Percentiles rank a stretch among this genome's conserved stretches.
phyloP scores from a whole-genome alignment of 2,329 filamentous ascomycete species.

The Colletotrichum acutatum region DNA sequence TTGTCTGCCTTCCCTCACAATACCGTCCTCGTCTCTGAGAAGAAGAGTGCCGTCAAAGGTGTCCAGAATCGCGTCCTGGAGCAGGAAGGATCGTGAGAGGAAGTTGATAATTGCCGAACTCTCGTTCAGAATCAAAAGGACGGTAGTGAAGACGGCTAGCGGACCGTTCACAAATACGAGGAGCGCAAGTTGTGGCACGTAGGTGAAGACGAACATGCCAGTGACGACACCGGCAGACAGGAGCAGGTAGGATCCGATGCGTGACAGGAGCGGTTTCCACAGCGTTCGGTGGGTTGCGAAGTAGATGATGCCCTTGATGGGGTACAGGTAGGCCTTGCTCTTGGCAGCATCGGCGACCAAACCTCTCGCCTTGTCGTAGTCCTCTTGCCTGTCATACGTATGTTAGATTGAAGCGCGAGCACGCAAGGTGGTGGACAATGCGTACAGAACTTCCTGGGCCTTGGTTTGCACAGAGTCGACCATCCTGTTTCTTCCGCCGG shows the following conservation, averaged over 20 bases:
- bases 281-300: slow-evolving; percentile 65
- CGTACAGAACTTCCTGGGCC: slow-evolving; percentile 62
- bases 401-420: slow-evolving; percentile 18
- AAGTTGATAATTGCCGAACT: slow-evolving; percentile 68
- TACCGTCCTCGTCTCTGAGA: slow-evolving; percentile 58
- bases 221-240: slow-evolving; percentile 79
- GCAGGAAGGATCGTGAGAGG: slow-evolving; percentile 75
- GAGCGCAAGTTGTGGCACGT: slow-evolving; percentile 84
- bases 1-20: slow-evolving; percentile 81
- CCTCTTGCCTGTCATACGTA: slow-evolving; percentile 65
- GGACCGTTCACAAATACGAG: slow-evolving; percentile 88
- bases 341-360: slow-evolving; percentile 76
- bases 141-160: slow-evolving; percentile 77
- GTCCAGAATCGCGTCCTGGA: slow-evolving; percentile 86
- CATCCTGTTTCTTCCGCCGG: slow-evolving; percentile 40
- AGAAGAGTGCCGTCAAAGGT: slow-evolving; percentile 84
- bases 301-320: slow-evolving; percentile 77
- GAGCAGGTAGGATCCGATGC: slow-evolving; percentile 69
- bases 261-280: slow-evolving; percentile 69
- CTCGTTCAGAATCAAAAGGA: slow-evolving; percentile 74
- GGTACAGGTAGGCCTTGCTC: slow-evolving; percentile 80
- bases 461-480: slow-evolving; percentile 54
- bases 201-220: slow-evolving; percentile 89
- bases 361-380: slow-evolving; percentile 73
- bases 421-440: slow-evolving; percentile 6